Percentiles rank a stretch among this genome's conserved stretches.
Conservation (phyloP, 139 green algal species). For the Asterochloris erici region DNA sequence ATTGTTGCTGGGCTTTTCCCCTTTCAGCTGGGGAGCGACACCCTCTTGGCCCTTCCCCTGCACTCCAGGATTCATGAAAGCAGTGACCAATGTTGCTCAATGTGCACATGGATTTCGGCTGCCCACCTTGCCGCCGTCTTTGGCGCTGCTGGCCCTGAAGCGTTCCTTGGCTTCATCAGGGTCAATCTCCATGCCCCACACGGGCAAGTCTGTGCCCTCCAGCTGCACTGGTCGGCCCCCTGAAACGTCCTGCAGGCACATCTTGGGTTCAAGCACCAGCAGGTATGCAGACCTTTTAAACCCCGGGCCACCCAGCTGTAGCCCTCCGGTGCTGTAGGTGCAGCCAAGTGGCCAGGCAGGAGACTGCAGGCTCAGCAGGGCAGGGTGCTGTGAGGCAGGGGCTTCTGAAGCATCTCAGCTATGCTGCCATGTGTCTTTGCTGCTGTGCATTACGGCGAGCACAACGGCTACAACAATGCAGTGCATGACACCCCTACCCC, state of each 20-base stretch:
- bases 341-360: too few species aligned
- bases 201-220: constrained; percentile 82
- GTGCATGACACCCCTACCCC: too few species aligned
- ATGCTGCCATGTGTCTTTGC: too few species aligned
- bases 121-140: constrained; percentile 39
- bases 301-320: too few species aligned
- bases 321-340: too few species aligned
- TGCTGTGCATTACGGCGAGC: too few species aligned
- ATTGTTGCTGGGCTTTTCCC: too few species aligned
- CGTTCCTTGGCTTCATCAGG: constrained; percentile 63
- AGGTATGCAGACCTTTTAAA: background rate
- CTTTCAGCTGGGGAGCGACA: too few species aligned
- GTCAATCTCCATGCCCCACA: constrained; percentile 96
- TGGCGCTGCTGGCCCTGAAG: constrained; percentile 30
- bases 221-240: constrained; percentile 86
- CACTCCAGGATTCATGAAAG: background rate
- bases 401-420: too few species aligned
- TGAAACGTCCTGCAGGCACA: constrained; percentile 72
- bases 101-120: background rate
- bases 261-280: background rate
- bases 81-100: background rate
- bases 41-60: background rate
- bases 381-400: too few species aligned
- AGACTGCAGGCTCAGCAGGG: too few species aligned
- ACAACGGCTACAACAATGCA: too few species aligned